These are phyloP conservation scores for Hypomyces perniciosus DNA, from an alignment of 2,329 filamentous ascomycete species.

Conservation along the genomic window DNA sequence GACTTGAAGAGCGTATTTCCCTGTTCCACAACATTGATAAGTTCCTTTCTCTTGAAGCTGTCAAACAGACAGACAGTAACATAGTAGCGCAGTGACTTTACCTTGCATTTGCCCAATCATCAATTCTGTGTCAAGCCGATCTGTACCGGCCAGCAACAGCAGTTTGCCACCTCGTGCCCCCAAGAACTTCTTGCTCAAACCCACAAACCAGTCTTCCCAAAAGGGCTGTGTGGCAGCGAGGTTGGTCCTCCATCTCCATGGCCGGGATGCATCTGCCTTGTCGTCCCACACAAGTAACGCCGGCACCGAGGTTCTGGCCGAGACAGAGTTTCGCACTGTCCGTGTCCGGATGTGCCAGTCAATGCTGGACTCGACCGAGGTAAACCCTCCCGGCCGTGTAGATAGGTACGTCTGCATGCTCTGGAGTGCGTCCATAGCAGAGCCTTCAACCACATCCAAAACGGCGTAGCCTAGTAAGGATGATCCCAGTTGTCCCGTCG, in stretches of 20 bases:
- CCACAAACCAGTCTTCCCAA: slow-evolving; percentile 91
- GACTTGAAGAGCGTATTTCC: slow-evolving; percentile 93
- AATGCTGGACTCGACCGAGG: slow-evolving; percentile 71
- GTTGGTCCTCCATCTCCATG: slow-evolving; percentile 83
- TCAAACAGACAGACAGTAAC: background rate
- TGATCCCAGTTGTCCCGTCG: slow-evolving; percentile 56
- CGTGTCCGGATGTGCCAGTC: slow-evolving; percentile 91
- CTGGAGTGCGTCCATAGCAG: slow-evolving; percentile 87
- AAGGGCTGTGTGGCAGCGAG: slow-evolving; percentile 77
- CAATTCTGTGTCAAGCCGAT: slow-evolving; percentile 82
- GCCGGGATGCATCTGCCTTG: slow-evolving; percentile 31
- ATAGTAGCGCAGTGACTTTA: slow-evolving; percentile 27
- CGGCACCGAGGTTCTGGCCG: slow-evolving; percentile 84
- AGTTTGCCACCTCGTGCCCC: slow-evolving; percentile 76
- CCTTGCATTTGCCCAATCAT: slow-evolving; percentile 98
- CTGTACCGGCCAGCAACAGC: slow-evolving; percentile 79
- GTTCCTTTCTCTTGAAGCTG: background rate
- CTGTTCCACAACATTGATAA: slow-evolving; percentile 30
- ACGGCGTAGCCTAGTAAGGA: slow-evolving; percentile 80
- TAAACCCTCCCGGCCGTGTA: slow-evolving; percentile 71
- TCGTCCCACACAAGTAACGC: slow-evolving; percentile 57
- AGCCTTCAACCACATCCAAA: slow-evolving; percentile 92
- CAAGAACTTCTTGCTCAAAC: slow-evolving; percentile 83
- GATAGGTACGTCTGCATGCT: slow-evolving; percentile 92
- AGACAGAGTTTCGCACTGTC: slow-evolving; percentile 75